Evolutionary conservation across 169 alveolate genomes (phyloP), one percentile per base, ranked within the genome.

Genomic region (Perkinsus marinus): DNA sequence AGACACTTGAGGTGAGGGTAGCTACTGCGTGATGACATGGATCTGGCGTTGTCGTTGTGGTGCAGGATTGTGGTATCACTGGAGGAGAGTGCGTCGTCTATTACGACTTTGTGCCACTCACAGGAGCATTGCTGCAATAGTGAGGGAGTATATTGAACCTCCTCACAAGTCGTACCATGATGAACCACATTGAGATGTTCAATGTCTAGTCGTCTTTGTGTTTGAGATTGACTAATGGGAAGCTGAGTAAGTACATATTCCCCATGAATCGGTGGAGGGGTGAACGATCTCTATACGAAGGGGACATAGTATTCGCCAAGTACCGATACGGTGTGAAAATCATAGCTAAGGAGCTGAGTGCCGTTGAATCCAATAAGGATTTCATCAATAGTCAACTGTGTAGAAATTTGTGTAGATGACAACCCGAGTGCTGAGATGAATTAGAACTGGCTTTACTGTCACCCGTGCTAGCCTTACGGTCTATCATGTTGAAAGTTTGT

Each of bases 61-160:
- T 10, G 7, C 79, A 57, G 57, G 91, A 89, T 39, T 89, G 57
- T 17, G 91, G 91, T 41, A 36, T 89, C 39, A 38, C 22, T 38
- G 91, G 91, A n/a, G 91, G 91, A 30, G 91, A 89, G 68, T 30
- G 57, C 68, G 39, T 89, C 37, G 46, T 89, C 36, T 89, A 89
- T 30, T 89, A 89, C 68, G 91, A 89, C 38, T 89, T 89, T 36
- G 46, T 89, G 57, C 91, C 91, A 6, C 30, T 37, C 0, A 39
- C 57, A 22, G 91, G 91, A 17, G 57, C 91, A 38, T 41, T 89
- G 38, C 57, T 89, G 19, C 79, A 57, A 57, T 57, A 30, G 22
- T 57, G 46, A 41, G 46, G 46, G 19, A 41, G 10, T 41, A n/a
- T 10, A 10, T 10, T 41, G 46, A 41, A 10, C 3, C 10, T 6